phyloP scores from a whole-genome alignment of 176 grass and related monocot species.

The Puccinellia tenuiflora region DNA sequence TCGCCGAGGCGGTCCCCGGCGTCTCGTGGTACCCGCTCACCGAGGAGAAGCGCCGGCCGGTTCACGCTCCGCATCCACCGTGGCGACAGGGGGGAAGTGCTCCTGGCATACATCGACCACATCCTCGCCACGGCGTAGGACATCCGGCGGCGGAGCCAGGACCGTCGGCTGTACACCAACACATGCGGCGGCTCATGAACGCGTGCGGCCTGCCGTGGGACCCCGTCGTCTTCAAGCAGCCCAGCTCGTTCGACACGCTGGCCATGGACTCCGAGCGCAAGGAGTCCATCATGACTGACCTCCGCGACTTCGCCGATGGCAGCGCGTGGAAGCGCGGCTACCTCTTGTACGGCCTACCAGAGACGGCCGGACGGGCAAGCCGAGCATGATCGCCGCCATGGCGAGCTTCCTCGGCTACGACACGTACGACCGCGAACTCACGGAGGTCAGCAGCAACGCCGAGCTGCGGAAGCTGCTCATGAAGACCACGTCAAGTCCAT shows the following conservation, averaged over 20 bases:
- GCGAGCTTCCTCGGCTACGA: conserved; percentile 71
- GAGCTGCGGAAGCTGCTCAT: conserved; percentile 89
- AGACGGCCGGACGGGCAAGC: conserved; percentile 79
- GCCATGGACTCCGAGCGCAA: conserved; percentile 68
- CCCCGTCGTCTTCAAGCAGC: conserved; percentile 81
- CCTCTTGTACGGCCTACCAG: conserved; percentile 66
- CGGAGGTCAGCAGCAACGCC: conserved; percentile 70
- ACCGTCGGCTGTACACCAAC: conserved; percentile 78
- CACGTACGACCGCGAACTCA: conserved; percentile 80
- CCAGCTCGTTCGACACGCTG: conserved; percentile 77
- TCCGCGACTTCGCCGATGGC: conserved; percentile 56
- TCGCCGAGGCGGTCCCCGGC: conserved; percentile 54
- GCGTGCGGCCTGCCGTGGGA: conserved; percentile 63
- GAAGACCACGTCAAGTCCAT: conserved; percentile 88
- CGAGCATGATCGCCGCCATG: conserved; percentile 96
- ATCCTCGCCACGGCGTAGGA: conserved; percentile 50
- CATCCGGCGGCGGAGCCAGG: conserved; percentile 67
- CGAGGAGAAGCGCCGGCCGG: conserved; percentile 80
- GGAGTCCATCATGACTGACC: conserved; percentile 61
- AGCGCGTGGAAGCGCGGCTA: conserved; percentile 74
- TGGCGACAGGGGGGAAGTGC: conserved; percentile 48
- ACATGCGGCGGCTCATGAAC: conserved; percentile 61
- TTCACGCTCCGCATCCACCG: conserved; percentile 83
- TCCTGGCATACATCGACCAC: conserved; percentile 73
- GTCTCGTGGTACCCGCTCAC: conserved; percentile 70